These are phyloP conservation scores for Termitomyces sp. DNA, from an alignment of 768 basidiomycete genomes.

Conservation along the genomic window DNA sequence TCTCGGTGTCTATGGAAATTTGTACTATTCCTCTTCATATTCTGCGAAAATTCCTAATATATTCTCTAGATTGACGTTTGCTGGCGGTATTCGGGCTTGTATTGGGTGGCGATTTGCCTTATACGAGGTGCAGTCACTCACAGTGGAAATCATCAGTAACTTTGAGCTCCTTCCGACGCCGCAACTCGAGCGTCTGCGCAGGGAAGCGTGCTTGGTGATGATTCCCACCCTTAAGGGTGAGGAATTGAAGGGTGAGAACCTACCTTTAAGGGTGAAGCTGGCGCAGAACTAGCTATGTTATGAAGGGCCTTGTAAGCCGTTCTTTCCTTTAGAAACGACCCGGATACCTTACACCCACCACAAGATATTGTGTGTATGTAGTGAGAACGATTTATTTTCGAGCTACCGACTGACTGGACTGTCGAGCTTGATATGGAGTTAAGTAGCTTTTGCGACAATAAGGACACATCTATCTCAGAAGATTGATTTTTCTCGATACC, in stretches of 20 bases:
- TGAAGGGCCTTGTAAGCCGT: neutral
- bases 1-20: slow-evolving; percentile 42
- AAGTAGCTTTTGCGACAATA: slow-evolving; percentile 43
- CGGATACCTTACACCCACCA: neutral
- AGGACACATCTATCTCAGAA: neutral
- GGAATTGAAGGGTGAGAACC: slow-evolving; percentile 36
- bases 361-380: neutral
- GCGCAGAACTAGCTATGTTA: slow-evolving; percentile 21
- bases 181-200: slow-evolving; percentile 33
- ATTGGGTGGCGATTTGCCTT: slow-evolving; percentile 50
- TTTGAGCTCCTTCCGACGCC: slow-evolving; percentile 48
- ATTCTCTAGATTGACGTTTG: slow-evolving; percentile 36
- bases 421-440: slow-evolving; percentile 72
- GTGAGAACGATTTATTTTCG: neutral
- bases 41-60: neutral
- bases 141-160: slow-evolving; percentile 53
- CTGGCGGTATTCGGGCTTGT: slow-evolving; percentile 41
- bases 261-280: slow-evolving; percentile 35
- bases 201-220: slow-evolving; percentile 45
- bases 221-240: slow-evolving; percentile 42
- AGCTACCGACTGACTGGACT: slow-evolving; percentile 8
- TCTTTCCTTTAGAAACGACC: neutral
- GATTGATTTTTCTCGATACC: slow-evolving; percentile 20
- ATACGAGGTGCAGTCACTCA: slow-evolving; percentile 52
- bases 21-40: slow-evolving; percentile 26